Percentiles rank a stretch among this genome's conserved stretches.
phyloP scores from a whole-genome alignment of 148 eudicot species.

The Chenopodium formosanum region DNA sequence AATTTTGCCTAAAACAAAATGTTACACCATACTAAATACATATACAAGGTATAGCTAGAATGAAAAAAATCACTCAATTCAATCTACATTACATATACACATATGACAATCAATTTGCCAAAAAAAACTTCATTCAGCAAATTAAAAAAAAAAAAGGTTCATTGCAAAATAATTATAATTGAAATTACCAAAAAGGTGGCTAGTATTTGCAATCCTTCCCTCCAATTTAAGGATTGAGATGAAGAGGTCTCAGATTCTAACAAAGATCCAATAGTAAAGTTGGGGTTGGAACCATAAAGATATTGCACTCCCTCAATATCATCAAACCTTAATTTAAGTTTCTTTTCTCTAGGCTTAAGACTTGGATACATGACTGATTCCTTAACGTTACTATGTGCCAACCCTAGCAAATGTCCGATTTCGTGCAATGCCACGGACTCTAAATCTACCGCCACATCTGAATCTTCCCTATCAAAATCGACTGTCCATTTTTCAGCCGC shows the following conservation, averaged over 20 bases:
- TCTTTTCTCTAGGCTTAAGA: constrained; percentile 64
- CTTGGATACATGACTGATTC: constrained; percentile 81
- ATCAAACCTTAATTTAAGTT: constrained; percentile 50
- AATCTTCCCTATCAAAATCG: constrained; percentile 43
- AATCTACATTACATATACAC: neutral
- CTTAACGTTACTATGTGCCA: constrained; percentile 52
- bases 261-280: constrained; percentile 45
- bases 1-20: neutral
- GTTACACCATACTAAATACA: neutral
- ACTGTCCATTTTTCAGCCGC: constrained; percentile 79
- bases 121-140: neutral
- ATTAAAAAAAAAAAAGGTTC: neutral
- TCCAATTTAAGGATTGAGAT: constrained; percentile 16
- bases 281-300: constrained; percentile 79
- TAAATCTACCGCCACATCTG: constrained; percentile 65
- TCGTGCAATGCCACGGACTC: constrained; percentile 85
- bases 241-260: constrained; percentile 59
- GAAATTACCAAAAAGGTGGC: constrained; percentile 7
- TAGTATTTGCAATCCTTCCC: neutral
- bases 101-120: neutral
- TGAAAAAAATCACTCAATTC: no score
- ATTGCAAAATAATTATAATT: constrained; percentile 1
- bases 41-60: neutral
- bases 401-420: constrained; percentile 75
- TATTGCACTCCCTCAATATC: constrained; percentile 72